Evolutionary conservation across 305 asterid genomes (phyloP).

Genomic region (Petunia hybrid): DNA sequence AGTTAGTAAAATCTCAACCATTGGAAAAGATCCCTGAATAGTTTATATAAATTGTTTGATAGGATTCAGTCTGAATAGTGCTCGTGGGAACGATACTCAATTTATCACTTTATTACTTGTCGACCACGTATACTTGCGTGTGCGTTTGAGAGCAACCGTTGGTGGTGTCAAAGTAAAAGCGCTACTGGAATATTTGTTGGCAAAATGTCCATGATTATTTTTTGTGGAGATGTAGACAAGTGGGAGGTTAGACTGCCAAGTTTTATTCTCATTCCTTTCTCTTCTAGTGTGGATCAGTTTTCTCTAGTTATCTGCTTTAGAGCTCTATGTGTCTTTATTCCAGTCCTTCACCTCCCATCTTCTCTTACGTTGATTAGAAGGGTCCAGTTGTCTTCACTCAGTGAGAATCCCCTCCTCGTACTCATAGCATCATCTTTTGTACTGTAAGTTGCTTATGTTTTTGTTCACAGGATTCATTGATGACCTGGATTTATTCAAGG

Average conservation of each 20-base stretch:
- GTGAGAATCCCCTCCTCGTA: neutral
- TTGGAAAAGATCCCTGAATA: no score
- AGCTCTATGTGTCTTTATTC: neutral
- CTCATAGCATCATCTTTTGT: neutral
- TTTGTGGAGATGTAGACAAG: neutral
- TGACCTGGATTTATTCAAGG: slow-evolving; percentile 87
- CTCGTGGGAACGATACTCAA: no score
- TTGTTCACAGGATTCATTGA: slow-evolving; percentile 81
- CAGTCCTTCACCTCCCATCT: slow-evolving; percentile 22
- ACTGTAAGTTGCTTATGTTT: slow-evolving; percentile 36
- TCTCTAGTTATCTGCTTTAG: neutral
- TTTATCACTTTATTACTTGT: no score
- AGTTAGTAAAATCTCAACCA: no score
- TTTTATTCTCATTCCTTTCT: neutral
- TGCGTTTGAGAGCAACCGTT: no score
- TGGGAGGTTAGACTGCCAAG: no score
- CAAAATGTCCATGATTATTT: neutral
- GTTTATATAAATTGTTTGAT: no score
- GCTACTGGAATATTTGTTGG: neutral
- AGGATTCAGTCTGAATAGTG: no score
- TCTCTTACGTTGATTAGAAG: neutral
- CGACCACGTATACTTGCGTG: no score
- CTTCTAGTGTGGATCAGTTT: neutral
- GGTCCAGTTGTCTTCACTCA: neutral
- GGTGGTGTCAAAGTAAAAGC: neutral